Evolutionary conservation across 371 early-diverging fungal genomes (phyloP), one percentile per base, ranked within the genome.

Genomic region (Syncephalis plumigaleata): DNA sequence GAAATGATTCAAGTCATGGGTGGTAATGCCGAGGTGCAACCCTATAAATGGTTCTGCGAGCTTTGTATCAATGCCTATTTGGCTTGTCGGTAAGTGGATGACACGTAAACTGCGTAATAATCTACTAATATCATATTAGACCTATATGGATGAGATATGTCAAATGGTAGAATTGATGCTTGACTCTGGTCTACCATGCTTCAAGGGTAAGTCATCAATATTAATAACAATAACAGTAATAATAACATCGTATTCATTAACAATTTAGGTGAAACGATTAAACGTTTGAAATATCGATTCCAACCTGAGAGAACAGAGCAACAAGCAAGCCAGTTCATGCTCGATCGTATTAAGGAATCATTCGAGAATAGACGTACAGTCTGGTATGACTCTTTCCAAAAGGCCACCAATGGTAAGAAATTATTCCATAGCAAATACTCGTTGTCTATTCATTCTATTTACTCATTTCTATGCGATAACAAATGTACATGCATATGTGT

Each of bases 1-100:
- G 99, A 99, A 64, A 97, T 98, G 81, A 77, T 98, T 31, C 79
- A 88, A 52, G 84, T 99, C 20, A 84, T 99, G 88, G 97, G 97
- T 21, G 90, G 90, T 13, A 73, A 75, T 27, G 64, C 75, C 11
- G 78, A 80, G 26, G 75, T 87, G 36, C 89, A 90, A 47, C 73
- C 81, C 15, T 97, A 87, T 64, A 63, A 71, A 44, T 73, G 79
- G 61, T 94, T 93, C 61, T 80, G 78, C 16, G 93, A 97, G 54
- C 68, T 91, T 9, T 79, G 82, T 25, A 74, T 98, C 50, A 88
- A 91, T 64, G 91, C 91, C 0, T 98, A 85, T 54, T 56, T 98
- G 57, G 88, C 93, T 0, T 62, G 72, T 48, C 53, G 83, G 72
- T 73, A 56, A 42, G 39, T 26, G 18, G 9, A 7, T n/a, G 36